These are phyloP conservation scores for Dothideomycetes sp. DNA, from an alignment of 2,329 filamentous ascomycete species.

Conservation along the genomic window DNA sequence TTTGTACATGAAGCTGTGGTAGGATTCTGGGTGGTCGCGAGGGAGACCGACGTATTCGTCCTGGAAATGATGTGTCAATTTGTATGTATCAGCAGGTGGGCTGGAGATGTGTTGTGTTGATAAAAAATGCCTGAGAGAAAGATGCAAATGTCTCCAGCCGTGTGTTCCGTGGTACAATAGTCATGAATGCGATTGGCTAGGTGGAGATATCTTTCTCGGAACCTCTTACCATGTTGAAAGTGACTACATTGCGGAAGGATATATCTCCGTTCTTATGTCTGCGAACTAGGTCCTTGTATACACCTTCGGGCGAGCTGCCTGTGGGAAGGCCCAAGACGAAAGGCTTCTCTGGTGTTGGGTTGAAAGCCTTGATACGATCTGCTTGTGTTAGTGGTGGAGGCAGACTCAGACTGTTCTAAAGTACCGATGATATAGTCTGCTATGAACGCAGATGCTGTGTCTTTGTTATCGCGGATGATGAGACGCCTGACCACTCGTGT, in stretches of 20 bases:
- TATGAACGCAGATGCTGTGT: constrained; percentile 62
- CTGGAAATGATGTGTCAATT: constrained; percentile 38
- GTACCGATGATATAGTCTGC: constrained; percentile 70
- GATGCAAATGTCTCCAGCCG: no score
- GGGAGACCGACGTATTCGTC: constrained; percentile 83
- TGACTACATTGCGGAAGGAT: constrained; percentile 80
- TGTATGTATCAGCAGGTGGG: no score
- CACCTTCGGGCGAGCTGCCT: constrained; percentile 67
- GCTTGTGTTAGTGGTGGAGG: constrained; percentile 13
- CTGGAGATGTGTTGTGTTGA: no score
- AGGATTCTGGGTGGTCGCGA: constrained; percentile 73
- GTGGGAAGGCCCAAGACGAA: constrained; percentile 80
- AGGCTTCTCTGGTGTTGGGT: constrained; percentile 60
- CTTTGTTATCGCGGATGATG: constrained; percentile 67
- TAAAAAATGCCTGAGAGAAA: no score
- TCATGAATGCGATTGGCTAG: no score
- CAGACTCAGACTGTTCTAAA: constrained; percentile 5
- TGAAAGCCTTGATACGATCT: constrained; percentile 71
- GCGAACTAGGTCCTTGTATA: constrained; percentile 68
- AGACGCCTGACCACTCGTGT: constrained; percentile 77
- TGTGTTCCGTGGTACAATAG: no score
- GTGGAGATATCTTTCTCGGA: no score
- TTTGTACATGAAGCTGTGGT: constrained; percentile 91
- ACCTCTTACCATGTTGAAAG: constrained; percentile 74
- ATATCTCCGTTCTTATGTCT: constrained; percentile 64